Percentiles rank a stretch among this genome's conserved stretches.
Conservation (phyloP, 148 eudicot genomes). For the Agrostemma githago region DNA sequence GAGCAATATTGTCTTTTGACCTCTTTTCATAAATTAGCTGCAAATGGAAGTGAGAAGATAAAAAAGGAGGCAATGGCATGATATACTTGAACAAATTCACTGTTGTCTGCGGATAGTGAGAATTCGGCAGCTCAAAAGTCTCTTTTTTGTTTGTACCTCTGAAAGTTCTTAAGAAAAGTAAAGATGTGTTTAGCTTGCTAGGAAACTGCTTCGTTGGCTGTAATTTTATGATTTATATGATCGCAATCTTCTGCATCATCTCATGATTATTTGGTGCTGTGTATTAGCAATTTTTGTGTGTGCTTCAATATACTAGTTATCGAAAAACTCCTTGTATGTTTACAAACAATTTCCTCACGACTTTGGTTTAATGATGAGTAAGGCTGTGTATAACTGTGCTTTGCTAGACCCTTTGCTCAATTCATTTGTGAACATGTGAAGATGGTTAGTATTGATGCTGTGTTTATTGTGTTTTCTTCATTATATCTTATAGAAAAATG, state of each 20-base stretch:
- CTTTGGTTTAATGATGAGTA: not conserved
- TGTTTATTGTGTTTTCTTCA: not conserved
- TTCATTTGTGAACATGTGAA: not conserved
- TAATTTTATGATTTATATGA: no score
- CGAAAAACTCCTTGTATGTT: not conserved
- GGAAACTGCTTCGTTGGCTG: not conserved
- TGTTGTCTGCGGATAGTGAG: no score
- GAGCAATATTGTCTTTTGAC: no score
- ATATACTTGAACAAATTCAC: no score
- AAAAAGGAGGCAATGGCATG: no score
- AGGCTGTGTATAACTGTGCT: not conserved
- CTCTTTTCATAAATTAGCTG: no score
- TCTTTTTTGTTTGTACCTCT: no score
- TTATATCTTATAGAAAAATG: not conserved
- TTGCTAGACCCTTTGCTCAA: not conserved
- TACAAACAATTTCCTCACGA: not conserved
- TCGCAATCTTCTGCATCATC: not conserved
- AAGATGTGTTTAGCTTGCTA: no score
- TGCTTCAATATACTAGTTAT: not conserved
- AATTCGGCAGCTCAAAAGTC: no score
- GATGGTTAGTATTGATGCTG: not conserved
- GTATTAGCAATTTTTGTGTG: not conserved
- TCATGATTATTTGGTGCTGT: not conserved
- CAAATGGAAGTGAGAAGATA: no score
- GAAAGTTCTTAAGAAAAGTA: no score